Evolutionary conservation across 495 filamentous ascomycete species (phyloP), one percentile per base, ranked within the genome.

Genomic region (Penicillium turbatum): DNA sequence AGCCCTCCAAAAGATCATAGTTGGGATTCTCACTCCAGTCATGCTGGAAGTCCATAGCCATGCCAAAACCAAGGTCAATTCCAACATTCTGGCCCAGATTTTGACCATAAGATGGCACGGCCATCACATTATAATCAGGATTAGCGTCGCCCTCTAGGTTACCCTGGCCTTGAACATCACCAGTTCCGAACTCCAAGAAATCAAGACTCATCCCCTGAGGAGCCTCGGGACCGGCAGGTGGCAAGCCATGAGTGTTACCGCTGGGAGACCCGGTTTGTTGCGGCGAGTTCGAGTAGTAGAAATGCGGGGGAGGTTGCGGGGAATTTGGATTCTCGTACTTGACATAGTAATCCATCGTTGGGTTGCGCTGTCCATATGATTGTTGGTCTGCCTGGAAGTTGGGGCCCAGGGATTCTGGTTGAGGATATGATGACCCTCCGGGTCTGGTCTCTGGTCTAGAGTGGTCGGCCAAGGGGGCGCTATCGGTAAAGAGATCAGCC

Each of bases 1-100:
- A 95, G 0, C 89, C 91, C 68, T 95, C 89, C 66, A 96, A 88
- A 27, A 96, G 69, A 78, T 95, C 90, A 59, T 92, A 80, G 51
- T 86, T 86, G 51, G 80, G 77, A 21, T 86, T 87, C 44, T 92
- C 89, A 53, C 81, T 85, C 72, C 87, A 90, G 66, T 92, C 88
- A 69, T 92, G 87, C 61, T 87, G 83, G 58, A 82, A 75, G 19
- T 86, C 87, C 37, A 87, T 80, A 56, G 84, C 86, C 57, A 89
- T 75, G 17, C 87, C 86, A 59, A 91, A 87, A 0, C 87, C 88
- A 41, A 92, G 72, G 56, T 89, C 85, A 68, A 89, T 81, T 27
- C 79, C 73, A 26, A 76, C 70, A 29, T 70, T 72, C 30, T 76
- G 68, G 24, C 73, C 72, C n/a, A 71, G 63, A 9, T 66, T 69